These are phyloP conservation scores for Penicillium digitatum DNA, from an alignment of 2,329 filamentous ascomycete species.

Conservation along the genomic window DNA sequence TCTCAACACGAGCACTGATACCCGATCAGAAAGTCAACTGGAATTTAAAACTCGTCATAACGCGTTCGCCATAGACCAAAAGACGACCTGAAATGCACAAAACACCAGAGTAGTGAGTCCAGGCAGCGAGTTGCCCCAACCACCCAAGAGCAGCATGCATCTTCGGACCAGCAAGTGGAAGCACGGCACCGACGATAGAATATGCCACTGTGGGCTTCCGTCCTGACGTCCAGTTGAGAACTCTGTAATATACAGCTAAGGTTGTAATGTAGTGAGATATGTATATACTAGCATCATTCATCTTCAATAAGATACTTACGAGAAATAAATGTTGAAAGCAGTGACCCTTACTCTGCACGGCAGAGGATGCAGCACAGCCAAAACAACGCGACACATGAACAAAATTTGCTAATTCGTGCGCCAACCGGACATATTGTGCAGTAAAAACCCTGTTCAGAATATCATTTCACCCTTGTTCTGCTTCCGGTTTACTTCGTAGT, in stretches of 20 bases:
- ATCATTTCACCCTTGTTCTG: slow-evolving; percentile 37
- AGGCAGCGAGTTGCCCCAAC: slow-evolving; percentile 54
- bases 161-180: slow-evolving; percentile 58
- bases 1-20: neutral
- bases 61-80: slow-evolving; percentile 36
- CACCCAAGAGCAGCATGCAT: slow-evolving; percentile 47
- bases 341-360: neutral
- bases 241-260: too few relatives aligned
- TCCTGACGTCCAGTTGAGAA: too few relatives aligned
- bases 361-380: neutral
- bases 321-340: neutral
- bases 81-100: slow-evolving; percentile 39
- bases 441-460: neutral
- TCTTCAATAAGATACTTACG: neutral
- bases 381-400: neutral
- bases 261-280: neutral
- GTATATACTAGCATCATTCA: neutral
- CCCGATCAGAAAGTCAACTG: slow-evolving; percentile 21
- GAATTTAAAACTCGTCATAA: slow-evolving; percentile 31
- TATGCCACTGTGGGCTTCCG: too few relatives aligned
- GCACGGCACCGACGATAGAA: slow-evolving; percentile 55
- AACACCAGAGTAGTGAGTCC: slow-evolving; percentile 54
- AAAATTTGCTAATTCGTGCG: neutral
- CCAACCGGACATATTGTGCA: neutral
- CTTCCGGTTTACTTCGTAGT: slow-evolving; percentile 38